Percentiles rank a stretch among this genome's conserved stretches.
These are phyloP conservation scores for Limtongia smithiae DNA, from an alignment of 805 yeast species.

Conservation along the genomic window DNA sequence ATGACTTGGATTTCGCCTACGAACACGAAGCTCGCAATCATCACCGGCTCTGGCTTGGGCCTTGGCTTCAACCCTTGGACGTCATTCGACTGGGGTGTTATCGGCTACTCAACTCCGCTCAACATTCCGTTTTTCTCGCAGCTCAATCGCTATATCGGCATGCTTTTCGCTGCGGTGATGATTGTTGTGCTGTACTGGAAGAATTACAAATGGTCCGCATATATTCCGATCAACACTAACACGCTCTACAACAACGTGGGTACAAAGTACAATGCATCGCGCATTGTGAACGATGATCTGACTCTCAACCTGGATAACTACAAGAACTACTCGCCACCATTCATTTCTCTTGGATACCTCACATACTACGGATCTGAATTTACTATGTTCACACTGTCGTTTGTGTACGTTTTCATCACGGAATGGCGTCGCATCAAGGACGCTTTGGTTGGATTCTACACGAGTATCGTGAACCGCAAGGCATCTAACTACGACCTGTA, in stretches of 20 bases:
- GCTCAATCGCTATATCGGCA: conserved; percentile 40
- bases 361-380: conserved; percentile 51
- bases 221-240: conserved; percentile 47
- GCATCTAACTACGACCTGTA: not conserved
- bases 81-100: conserved; percentile 41
- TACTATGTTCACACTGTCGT: conserved; percentile 51
- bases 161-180: conserved; percentile 49
- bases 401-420: conserved; percentile 45
- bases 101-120: conserved; percentile 34
- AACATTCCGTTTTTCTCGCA: conserved; percentile 43
- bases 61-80: conserved; percentile 47
- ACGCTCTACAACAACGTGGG: conserved; percentile 35
- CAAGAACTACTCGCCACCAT: conserved; percentile 58
- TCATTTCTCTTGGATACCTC: conserved; percentile 48
- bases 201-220: conserved; percentile 45
- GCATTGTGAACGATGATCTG: conserved; percentile 43
- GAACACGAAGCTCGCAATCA: conserved; percentile 46
- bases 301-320: conserved; percentile 48
- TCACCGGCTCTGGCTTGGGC: conserved; percentile 45
- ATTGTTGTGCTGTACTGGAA: conserved; percentile 52
- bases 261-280: conserved; percentile 46
- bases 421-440: conserved; percentile 36
- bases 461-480: not conserved
- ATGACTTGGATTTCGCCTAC: conserved; percentile 58
- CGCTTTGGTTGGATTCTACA: conserved; percentile 2